Evolutionary conservation across 2,329 filamentous ascomycete species (phyloP).

Genomic region (Raffaelea deltoideospora): DNA sequence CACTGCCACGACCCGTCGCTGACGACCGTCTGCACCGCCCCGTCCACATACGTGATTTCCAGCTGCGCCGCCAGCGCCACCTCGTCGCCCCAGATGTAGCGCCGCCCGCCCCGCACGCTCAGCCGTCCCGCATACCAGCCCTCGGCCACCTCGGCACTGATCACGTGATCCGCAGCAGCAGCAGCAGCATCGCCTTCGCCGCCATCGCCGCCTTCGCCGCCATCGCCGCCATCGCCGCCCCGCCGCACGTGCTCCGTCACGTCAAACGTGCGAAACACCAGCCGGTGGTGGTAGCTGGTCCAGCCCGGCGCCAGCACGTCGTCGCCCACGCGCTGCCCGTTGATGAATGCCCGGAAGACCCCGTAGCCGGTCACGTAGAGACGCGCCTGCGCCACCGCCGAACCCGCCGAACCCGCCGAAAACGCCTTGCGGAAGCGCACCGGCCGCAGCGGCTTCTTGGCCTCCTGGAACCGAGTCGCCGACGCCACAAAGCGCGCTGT

Average conservation of each 20-base stretch:
- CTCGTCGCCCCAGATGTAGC: slow-evolving; percentile 9
- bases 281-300: slow-evolving; percentile 23
- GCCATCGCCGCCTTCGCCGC: slow-evolving; percentile 7
- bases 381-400: slow-evolving; percentile 8
- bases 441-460: slow-evolving; percentile 6
- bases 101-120: slow-evolving; percentile 3
- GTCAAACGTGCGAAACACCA: slow-evolving; percentile 27
- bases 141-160: slow-evolving; percentile 25
- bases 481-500: slow-evolving; percentile 2
- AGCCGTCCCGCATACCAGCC: slow-evolving; percentile 27
- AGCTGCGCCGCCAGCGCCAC: slow-evolving; percentile 9
- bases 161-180: no score
- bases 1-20: slow-evolving; percentile 8
- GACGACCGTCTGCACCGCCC: slow-evolving; percentile 7
- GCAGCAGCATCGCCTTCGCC: slow-evolving; percentile 13
- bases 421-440: slow-evolving; percentile 7
- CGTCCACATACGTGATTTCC: slow-evolving; percentile 7
- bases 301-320: slow-evolving; percentile 23
- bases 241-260: no score
- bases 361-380: slow-evolving; percentile 21
- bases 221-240: slow-evolving; percentile 7
- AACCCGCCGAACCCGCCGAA: background rate
- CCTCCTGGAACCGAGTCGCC: background rate
- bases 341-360: slow-evolving; percentile 20
- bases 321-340: slow-evolving; percentile 16